Conservation (phyloP, 768 basidiomycete genomes). For the Lepiota venenata region DNA sequence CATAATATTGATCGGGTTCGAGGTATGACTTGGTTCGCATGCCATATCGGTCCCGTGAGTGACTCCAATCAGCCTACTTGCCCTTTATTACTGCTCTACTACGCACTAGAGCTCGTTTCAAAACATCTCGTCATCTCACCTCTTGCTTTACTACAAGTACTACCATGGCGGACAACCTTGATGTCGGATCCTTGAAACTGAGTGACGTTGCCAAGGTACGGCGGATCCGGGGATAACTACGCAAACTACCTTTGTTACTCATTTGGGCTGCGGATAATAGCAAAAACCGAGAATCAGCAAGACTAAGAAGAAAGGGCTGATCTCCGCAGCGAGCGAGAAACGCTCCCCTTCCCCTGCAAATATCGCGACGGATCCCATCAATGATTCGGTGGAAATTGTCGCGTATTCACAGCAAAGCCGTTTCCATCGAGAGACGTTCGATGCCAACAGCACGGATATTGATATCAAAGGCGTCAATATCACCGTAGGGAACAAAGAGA, state of each 20-base stretch:
- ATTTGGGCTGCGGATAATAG: neutral
- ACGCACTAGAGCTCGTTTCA: too few relatives aligned
- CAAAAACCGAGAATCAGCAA: neutral
- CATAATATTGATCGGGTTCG: neutral
- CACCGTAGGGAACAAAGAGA: conserved; percentile 46
- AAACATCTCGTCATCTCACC: neutral
- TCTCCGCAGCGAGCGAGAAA: neutral
- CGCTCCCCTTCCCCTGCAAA: neutral
- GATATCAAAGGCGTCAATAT: conserved; percentile 54
- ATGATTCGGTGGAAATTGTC: conserved; percentile 22
- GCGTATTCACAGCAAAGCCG: conserved; percentile 46
- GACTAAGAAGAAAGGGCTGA: neutral
- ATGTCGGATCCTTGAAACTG: neutral
- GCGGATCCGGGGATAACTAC: too few relatives aligned
- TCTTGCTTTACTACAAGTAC: neutral
- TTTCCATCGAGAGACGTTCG: conserved; percentile 46
- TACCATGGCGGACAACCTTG: neutral
- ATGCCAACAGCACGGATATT: conserved; percentile 36
- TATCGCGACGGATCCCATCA: conserved; percentile 9
- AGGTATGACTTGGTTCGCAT: neutral
- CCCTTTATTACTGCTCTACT: too few relatives aligned
- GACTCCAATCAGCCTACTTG: too few relatives aligned
- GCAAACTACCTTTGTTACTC: neutral
- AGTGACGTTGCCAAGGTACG: neutral
- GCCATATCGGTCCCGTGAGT: neutral